phyloP scores from a whole-genome alignment of 202 grass and related monocot species.

The Eragrostis tef region DNA sequence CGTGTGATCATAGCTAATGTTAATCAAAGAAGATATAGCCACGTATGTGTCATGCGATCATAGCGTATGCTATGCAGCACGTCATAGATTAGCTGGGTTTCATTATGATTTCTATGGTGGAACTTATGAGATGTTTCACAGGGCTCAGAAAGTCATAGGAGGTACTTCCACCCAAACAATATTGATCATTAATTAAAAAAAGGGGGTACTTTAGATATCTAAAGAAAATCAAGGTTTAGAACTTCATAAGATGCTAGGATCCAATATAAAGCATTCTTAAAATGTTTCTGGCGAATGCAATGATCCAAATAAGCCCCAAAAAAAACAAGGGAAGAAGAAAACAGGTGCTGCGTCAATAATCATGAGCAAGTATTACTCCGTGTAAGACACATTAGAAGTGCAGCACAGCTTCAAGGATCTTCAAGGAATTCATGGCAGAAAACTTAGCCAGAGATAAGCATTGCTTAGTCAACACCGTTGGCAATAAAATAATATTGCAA shows the following conservation, averaged over 20 bases:
- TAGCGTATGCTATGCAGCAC: not conserved
- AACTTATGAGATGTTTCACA: not conserved
- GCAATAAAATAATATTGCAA: slow-evolving; percentile 16
- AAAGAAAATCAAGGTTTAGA: not conserved
- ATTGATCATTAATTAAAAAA: not conserved
- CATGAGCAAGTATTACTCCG: not conserved
- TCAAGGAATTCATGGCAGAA: slow-evolving; percentile 35
- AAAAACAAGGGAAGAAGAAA: slow-evolving; percentile 13
- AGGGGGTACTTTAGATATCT: not conserved
- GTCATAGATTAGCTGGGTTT: not conserved
- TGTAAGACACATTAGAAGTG: not conserved
- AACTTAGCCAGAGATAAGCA: slow-evolving; percentile 2
- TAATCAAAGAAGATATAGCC: not conserved
- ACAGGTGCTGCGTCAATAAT: not conserved
- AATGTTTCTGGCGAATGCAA: slow-evolving; percentile 13
- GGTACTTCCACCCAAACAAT: not conserved
- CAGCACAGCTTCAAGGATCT: not conserved
- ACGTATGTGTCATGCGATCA: not conserved
- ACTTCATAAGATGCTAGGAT: slow-evolving; percentile 4
- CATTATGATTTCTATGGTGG: not conserved
- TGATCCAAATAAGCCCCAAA: slow-evolving; percentile 8
- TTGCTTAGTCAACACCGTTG: not conserved
- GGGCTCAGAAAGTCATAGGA: not conserved
- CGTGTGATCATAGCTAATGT: not conserved
- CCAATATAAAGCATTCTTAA: slow-evolving; percentile 10